Conservation (phyloP, 805 yeast species). For the Zygosaccharomyces gambellarensis region DNA sequence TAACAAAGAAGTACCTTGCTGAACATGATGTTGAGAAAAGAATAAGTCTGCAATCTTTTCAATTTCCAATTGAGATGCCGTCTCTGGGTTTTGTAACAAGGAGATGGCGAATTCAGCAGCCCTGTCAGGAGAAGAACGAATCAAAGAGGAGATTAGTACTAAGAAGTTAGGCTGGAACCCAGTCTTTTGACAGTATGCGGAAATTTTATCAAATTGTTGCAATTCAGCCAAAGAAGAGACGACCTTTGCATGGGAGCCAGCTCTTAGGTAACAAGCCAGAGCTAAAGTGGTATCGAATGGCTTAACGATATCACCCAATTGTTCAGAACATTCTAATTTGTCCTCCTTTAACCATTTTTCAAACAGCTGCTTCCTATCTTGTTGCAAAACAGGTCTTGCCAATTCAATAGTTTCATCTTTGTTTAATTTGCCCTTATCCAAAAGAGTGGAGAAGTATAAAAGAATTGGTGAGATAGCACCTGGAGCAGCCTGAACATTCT, state of each 20-base stretch:
- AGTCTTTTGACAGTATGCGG: slow-evolving; percentile 89
- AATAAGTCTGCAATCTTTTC: slow-evolving; percentile 90
- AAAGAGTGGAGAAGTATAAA: slow-evolving; percentile 83
- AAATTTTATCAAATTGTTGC: slow-evolving; percentile 92
- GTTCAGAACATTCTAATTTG: slow-evolving; percentile 92
- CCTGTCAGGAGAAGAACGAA: slow-evolving; percentile 93
- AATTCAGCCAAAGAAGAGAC: slow-evolving; percentile 89
- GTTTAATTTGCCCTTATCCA: slow-evolving; percentile 90
- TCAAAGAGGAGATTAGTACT: slow-evolving; percentile 80
- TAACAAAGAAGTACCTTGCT: slow-evolving; percentile 96
- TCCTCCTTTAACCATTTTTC: slow-evolving; percentile 97
- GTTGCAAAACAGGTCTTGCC: slow-evolving; percentile 92
- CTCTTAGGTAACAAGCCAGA: slow-evolving; percentile 81
- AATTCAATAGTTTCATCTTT: slow-evolving; percentile 90
- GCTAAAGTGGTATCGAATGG: slow-evolving; percentile 83
- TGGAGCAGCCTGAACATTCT: slow-evolving; percentile 83
- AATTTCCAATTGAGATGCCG: slow-evolving; percentile 59
- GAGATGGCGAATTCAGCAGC: slow-evolving; percentile 96
- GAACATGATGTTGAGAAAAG: slow-evolving; percentile 88
- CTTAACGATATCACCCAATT: slow-evolving; percentile 92
- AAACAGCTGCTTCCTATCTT: slow-evolving; percentile 85
- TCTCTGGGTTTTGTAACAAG: slow-evolving; percentile 60
- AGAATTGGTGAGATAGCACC: slow-evolving; percentile 93
- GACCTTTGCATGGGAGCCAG: slow-evolving; percentile 80
- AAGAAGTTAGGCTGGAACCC: slow-evolving; percentile 86